phyloP scores from a whole-genome alignment of 2,329 filamentous ascomycete genomes.

The Microsporum audouinii region DNA sequence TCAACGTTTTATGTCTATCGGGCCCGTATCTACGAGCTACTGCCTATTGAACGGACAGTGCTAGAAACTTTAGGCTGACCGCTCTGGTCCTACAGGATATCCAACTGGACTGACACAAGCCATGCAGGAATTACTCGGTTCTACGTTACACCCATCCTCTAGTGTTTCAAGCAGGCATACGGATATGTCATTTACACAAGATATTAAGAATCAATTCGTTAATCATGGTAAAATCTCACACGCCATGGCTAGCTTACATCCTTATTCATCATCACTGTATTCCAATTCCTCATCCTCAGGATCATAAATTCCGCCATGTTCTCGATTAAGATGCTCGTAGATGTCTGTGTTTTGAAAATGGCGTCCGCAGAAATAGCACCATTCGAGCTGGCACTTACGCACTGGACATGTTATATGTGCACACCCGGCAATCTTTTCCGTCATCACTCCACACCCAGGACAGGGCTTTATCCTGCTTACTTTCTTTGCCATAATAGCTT shows the following conservation, averaged over 20 bases:
- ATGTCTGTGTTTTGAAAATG: background rate
- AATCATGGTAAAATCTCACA: background rate
- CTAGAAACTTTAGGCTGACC: too few relatives aligned
- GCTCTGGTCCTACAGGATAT: too few relatives aligned
- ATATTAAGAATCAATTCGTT: background rate
- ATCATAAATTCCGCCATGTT: constrained; percentile 4
- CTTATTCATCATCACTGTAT: background rate
- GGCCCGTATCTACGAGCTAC: background rate
- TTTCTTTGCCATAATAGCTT: background rate
- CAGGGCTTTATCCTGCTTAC: constrained; percentile 22
- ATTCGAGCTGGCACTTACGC: background rate
- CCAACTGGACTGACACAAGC: too few relatives aligned
- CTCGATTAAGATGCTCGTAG: background rate
- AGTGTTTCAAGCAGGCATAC: too few relatives aligned
- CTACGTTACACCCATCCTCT: too few relatives aligned
- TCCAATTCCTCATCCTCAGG: background rate
- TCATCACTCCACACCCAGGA: constrained; percentile 29
- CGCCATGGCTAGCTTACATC: too few relatives aligned
- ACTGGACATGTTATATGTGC: constrained; percentile 27
- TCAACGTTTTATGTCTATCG: background rate
- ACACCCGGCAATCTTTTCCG: constrained; percentile 30
- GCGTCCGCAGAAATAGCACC: constrained; percentile 4
- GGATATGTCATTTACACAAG: too few relatives aligned
- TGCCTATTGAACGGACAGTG: too few relatives aligned
- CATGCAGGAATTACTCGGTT: too few relatives aligned